Conservation (phyloP, 257 asterid genomes). For the Jacaranda copaia region DNA sequence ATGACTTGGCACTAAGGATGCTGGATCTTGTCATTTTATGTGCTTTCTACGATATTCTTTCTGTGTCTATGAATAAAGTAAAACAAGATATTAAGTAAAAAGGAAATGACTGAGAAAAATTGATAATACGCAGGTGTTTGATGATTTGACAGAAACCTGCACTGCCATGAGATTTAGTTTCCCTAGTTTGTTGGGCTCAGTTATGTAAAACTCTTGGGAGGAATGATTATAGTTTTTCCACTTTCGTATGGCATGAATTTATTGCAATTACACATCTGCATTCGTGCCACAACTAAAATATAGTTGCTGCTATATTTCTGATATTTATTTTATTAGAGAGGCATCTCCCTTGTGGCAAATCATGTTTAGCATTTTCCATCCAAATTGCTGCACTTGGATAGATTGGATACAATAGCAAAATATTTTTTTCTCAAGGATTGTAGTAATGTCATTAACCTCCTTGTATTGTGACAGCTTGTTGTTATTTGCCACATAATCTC, state of each 20-base stretch:
- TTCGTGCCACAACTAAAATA: conserved; percentile 1
- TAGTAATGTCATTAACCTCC: not conserved
- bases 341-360: not conserved
- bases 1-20: conserved; percentile 4
- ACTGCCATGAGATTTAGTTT: not conserved
- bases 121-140: not conserved
- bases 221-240: not conserved
- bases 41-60: not conserved
- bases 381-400: conserved; percentile 14
- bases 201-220: not conserved
- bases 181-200: not conserved
- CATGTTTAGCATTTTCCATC: not conserved
- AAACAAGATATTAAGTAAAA: not conserved
- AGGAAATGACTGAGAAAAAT: conserved; percentile 8
- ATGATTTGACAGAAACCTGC: conserved; percentile 19
- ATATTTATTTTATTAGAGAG: not conserved
- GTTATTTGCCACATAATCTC: not conserved
- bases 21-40: conserved; percentile 11
- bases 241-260: not conserved
- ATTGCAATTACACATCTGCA: not conserved
- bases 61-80: not conserved
- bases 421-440: conserved; percentile 8
- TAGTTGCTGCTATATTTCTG: not conserved
- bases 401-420: conserved; percentile 4
- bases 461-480: not conserved